phyloP scores from a whole-genome alignment of 306 rosid species.

The Notholithocarpus densiflorus region DNA sequence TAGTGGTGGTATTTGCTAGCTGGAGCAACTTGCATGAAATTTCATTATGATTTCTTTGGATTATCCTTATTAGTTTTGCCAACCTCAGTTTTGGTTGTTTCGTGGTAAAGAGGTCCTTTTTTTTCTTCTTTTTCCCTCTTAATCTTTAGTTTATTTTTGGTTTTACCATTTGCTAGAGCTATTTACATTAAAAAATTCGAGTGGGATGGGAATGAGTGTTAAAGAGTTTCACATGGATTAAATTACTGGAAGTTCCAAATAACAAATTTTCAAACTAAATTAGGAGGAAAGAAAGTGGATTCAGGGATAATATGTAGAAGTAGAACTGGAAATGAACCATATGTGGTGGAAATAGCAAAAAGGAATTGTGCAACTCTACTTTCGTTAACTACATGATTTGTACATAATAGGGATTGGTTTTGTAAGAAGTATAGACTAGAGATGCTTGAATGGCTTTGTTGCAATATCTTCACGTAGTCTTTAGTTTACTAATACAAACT shows the following conservation, averaged over 20 bases:
- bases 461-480: no score
- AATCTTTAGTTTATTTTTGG: background rate
- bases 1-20: slow-evolving; percentile 40
- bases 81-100: slow-evolving; percentile 56
- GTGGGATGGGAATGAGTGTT: background rate
- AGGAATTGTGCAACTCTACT: background rate
- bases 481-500: no score
- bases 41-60: slow-evolving; percentile 41
- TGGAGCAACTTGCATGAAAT: slow-evolving; percentile 54
- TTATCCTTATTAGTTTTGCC: slow-evolving; percentile 41
- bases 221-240: background rate
- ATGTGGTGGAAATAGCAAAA: background rate
- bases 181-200: no score
- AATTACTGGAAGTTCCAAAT: background rate
- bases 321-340: background rate
- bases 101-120: slow-evolving; percentile 9
- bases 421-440: no score
- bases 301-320: background rate
- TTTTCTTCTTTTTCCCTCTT: background rate
- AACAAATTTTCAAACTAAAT: no score
- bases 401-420: no score
- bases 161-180: no score
- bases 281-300: background rate
- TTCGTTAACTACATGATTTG: no score
- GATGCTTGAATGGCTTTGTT: no score